A percentile compares a stretch with the other conserved stretches of the same genome.
phyloP scores from a whole-genome alignment of 2,329 filamentous ascomycete species.

The Aspergillus flavus region DNA sequence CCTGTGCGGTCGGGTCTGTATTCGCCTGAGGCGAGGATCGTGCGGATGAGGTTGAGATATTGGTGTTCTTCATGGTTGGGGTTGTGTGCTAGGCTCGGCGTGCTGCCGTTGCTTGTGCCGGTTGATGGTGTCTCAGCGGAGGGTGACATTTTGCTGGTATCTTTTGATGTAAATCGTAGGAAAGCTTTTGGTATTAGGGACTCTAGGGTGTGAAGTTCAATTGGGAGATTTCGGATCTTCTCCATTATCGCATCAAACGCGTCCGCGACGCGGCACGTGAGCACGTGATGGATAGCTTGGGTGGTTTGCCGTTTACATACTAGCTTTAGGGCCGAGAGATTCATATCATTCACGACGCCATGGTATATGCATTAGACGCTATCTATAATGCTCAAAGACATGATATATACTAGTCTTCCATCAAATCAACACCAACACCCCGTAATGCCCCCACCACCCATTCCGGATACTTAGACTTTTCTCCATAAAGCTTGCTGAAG shows the following conservation, averaged over 20 bases:
- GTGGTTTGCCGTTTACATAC: neutral
- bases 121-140: conserved; percentile 12
- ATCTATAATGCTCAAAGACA: neutral
- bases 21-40: conserved; percentile 82
- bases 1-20: conserved; percentile 90
- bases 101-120: neutral
- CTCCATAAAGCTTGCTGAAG: conserved; percentile 72
- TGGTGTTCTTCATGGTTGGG: conserved; percentile 81
- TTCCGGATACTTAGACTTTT: conserved; percentile 68
- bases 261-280: conserved; percentile 30
- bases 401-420: conserved; percentile 37
- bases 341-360: neutral
- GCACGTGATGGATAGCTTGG: conserved; percentile 23
- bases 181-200: neutral
- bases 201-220: neutral
- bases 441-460: conserved; percentile 84
- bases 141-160: conserved; percentile 12
- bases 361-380: neutral
- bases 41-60: conserved; percentile 85
- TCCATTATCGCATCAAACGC: conserved; percentile 14
- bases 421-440: conserved; percentile 77
- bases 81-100: conserved; percentile 25
- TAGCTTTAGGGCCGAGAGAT: neutral
- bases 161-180: neutral
- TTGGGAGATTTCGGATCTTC: neutral